Base-by-base conservation (phyloP, 2,329 filamentous ascomycete species). In the Furcasterigmium sp. region DNA sequence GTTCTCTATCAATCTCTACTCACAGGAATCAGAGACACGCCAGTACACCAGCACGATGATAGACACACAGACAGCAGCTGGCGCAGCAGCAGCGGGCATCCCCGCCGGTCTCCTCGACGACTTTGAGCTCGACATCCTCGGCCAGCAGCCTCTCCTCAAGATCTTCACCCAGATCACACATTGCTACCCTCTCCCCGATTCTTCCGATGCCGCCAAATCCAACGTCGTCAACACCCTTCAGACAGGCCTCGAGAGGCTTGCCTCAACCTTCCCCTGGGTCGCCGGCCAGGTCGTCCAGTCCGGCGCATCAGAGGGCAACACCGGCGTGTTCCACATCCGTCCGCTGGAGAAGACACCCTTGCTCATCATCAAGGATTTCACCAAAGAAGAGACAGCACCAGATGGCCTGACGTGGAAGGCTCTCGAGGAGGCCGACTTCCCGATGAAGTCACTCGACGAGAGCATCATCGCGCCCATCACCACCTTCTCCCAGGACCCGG, bases 381-480 rank as follows among this genome's bases (percentile, higher is more conserved):
- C 62, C 11, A 17, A 17, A 9, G 18, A 59, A 35, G 59, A 69
- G 28, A 7, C 23, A 11, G 23, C 23, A 11, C 23, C 23, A 11
- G 23, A 26, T 3, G 51, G 61, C 3, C 62, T 68, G 1, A 63
- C 61, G 0, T 65, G 73, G 56, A 53, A 64, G 3, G 52, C 49
- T 0, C 51, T 77, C 15, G 51, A 56, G 28, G 39, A 53, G 8
- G 61, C 64, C 1, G 49, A 57, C 1, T 77, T 69, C 25, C 73
- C 75, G 0, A 63, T 74, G 43, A 51, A 51, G 23, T 69, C 78
- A 66, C 58, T 80, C 5, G 67, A 74, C 37, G 73, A 73, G 49
- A 51, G 53, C 15, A 29, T 63, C 7, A 50, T 76, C 43, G 64
- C 65, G 2, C 42, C 48, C 11, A 37, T 43, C 18, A 39, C 39